Evolutionary conservation across 306 rosid species (phyloP), one percentile per base, ranked within the genome.

Genomic region (Cicer judaicum): DNA sequence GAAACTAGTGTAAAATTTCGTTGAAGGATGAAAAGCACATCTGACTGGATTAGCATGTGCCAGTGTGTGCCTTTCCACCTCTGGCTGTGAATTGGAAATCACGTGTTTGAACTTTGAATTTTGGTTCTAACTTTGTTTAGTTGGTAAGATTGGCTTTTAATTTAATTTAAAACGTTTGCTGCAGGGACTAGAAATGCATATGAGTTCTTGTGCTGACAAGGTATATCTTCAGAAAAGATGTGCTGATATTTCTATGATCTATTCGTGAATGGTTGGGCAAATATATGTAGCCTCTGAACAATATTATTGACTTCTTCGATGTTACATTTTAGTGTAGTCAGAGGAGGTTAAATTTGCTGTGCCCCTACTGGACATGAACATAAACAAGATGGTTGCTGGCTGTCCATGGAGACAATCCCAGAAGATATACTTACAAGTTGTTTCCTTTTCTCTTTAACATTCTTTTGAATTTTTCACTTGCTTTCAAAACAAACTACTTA

Each of bases 181-280:
- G 70, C 93, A 95, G 99, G 99, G 98, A 80, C 85, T 95, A 72
- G 98, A 95, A 87, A 95, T 95, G 99, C 89, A 85, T 40, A 70
- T 80, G 86, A 78, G 85, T 80, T 88, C 96, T 4, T 78, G 86
- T 64, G 68, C 72, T 66, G 93, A 93, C 19, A 90, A 93, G 98
- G 98, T 90, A 90, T 81, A 79, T 73, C 70, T 82, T 85, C 78
- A 8, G 61, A 78, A 70, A 49, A 52, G 2, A 9, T 50, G 68
- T 63, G 73, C 67, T 73, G n/a, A 3, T 16, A n/a, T 65, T 83
- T 78, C 69, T 39, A 49, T 68, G 60, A 42, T 61, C 41, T 76
- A 34, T 63, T 63, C 72, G 64, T 60, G 59, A 39, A 61, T 61
- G 71, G 7, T n/a, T 55, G 43, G 70, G 59, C 64, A 78, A 79